These are phyloP conservation scores for Coemansia sp. DNA, from an alignment of 192 early-diverging fungal genomes.

Conservation along the genomic window DNA sequence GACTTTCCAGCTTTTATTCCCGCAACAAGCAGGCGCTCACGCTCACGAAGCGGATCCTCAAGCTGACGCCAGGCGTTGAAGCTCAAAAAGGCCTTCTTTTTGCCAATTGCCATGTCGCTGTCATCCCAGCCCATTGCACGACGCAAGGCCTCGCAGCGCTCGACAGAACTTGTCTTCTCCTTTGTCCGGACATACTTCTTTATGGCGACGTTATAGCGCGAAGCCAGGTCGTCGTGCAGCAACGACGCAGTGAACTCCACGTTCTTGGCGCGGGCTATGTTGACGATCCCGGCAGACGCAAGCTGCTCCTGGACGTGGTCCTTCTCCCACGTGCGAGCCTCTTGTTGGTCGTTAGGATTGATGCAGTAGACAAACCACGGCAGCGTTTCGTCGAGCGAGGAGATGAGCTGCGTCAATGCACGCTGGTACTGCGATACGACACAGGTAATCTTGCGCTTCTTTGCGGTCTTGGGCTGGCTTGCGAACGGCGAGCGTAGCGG, in stretches of 20 bases:
- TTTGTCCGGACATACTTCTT: slow-evolving; percentile 56
- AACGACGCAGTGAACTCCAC: slow-evolving; percentile 72
- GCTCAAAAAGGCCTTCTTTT: slow-evolving; percentile 68
- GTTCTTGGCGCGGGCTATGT: slow-evolving; percentile 65
- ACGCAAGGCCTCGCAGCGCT: slow-evolving; percentile 53
- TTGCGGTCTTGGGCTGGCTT: slow-evolving; percentile 30
- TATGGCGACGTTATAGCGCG: slow-evolving; percentile 65
- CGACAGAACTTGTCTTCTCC: slow-evolving; percentile 46
- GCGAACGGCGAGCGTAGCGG: slow-evolving; percentile 63
- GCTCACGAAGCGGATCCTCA: slow-evolving; percentile 74
- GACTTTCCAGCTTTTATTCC: slow-evolving; percentile 41
- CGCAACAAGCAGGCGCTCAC: slow-evolving; percentile 59
- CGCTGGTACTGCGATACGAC: slow-evolving; percentile 68
- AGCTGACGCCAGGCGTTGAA: slow-evolving; percentile 80
- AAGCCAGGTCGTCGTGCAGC: slow-evolving; percentile 75
- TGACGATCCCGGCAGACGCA: slow-evolving; percentile 63
- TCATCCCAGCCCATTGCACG: slow-evolving; percentile 62
- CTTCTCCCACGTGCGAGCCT: slow-evolving; percentile 63
- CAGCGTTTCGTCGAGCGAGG: slow-evolving; percentile 71
- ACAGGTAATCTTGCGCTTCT: slow-evolving; percentile 59
- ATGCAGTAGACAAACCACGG: slow-evolving; percentile 81
- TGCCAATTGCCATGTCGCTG: slow-evolving; percentile 61
- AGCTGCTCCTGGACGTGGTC: slow-evolving; percentile 72
- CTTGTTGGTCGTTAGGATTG: slow-evolving; percentile 63
- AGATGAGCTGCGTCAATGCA: slow-evolving; percentile 65